Evolutionary conservation across 331 rosid genomes (phyloP), one percentile per base, ranked within the genome.

Genomic region (Acacia pycnantha): DNA sequence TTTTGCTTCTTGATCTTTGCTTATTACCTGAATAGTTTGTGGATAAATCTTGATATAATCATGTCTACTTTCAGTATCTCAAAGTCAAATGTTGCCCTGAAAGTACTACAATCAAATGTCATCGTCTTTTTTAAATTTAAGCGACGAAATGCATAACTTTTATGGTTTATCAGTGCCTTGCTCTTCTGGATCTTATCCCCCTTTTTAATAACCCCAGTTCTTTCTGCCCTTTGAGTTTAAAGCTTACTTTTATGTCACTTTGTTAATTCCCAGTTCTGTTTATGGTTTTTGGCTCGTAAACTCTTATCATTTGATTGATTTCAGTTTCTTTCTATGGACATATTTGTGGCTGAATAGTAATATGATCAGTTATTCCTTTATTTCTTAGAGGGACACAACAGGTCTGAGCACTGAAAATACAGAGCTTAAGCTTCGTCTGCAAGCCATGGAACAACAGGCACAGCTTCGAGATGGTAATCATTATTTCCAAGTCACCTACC

Each of bases 371-470:
- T 47, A 56, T 51, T 70, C 50, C 61, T 66, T 90, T 35, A 61
- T 76, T 67, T 72, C 70, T 8, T 31, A 96, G 99, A 89, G 98
- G 85, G 98, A 96, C 83, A 94, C 99, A 62, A 88, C 89, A 44
- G 97, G 97, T 74, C 85, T 96, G 80, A 92, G 91, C 86, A 62
- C 90, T 51, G 99, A 96, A 87, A 96, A 96, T 73, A 91, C 98
- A 43, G 97, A 96, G 90, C 99, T 96, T 79, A 96, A 94, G 85
- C 93, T 89, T 83, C 97, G 99, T 5, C 83, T 96, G 74, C 98
- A 94, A 85, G 92, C 97, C 82, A 94, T 96, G 99, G 99, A 96
- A 79, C 99, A 96, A 87, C 99, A 96, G 74, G 99, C 98, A 69
- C 98, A 94, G 79, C 90, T 94, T 86, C 97, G 98, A 15, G 97